phyloP scores from a whole-genome alignment of 768 basidiomycete genomes.

The Russula foetens region DNA sequence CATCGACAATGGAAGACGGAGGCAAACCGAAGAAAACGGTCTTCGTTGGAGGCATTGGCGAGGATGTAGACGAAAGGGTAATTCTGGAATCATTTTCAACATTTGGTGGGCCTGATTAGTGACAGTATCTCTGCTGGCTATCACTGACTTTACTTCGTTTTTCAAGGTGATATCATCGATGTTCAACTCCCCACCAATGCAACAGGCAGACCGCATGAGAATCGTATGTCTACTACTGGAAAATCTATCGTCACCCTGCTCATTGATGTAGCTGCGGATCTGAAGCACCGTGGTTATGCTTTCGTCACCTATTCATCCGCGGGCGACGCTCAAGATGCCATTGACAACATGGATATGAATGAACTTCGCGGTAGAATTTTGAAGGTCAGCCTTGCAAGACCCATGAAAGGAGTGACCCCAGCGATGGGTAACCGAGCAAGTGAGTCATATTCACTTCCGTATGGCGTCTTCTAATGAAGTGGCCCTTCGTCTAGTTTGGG shows the following conservation, averaged over 20 bases:
- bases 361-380: slow-evolving; percentile 70
- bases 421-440: slow-evolving; percentile 64
- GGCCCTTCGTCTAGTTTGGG: slow-evolving; percentile 65
- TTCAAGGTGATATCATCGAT: slow-evolving; percentile 83
- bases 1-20: slow-evolving; percentile 59
- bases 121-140: background rate
- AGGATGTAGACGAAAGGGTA: slow-evolving; percentile 72
- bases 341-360: slow-evolving; percentile 98
- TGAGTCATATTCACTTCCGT: slow-evolving; percentile 31
- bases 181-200: slow-evolving; percentile 80
- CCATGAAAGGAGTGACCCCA: slow-evolving; percentile 63
- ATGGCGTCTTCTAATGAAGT: background rate
- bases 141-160: background rate
- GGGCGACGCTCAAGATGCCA: slow-evolving; percentile 88
- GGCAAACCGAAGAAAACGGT: slow-evolving; percentile 79
- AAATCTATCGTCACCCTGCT: background rate
- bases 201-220: slow-evolving; percentile 56
- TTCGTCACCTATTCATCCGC: slow-evolving; percentile 81
- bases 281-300: slow-evolving; percentile 89
- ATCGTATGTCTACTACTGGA: slow-evolving; percentile 35
- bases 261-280: slow-evolving; percentile 34
- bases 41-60: slow-evolving; percentile 75
- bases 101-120: slow-evolving; percentile 56
- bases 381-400: slow-evolving; percentile 80
- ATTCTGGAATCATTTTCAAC: slow-evolving; percentile 77